phyloP scores from a whole-genome alignment of 768 basidiomycete species.

The Suillus plorans region DNA sequence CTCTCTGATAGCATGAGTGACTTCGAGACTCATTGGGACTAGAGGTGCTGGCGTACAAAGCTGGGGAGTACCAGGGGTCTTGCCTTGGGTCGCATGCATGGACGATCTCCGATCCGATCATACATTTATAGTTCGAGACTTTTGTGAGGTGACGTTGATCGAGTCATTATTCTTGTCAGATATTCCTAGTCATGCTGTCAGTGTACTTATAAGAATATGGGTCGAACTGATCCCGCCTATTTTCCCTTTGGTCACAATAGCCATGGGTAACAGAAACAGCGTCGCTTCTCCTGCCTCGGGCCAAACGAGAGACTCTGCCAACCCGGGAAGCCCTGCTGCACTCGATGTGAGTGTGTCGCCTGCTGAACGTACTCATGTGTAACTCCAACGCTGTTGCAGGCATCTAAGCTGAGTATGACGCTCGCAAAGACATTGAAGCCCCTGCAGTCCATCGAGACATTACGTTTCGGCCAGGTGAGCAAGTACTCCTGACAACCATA shows the following conservation, averaged over 20 bases:
- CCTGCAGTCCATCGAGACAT: slow-evolving; percentile 44
- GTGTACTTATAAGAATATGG: not conserved
- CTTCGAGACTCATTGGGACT: too few species aligned
- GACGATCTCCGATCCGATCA: not conserved
- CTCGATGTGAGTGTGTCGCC: slow-evolving; percentile 21
- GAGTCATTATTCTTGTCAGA: not conserved
- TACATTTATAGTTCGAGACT: not conserved
- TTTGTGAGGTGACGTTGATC: not conserved
- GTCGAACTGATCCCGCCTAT: not conserved
- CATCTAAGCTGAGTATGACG: slow-evolving; percentile 52
- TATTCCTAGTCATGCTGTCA: not conserved
- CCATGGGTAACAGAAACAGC: not conserved
- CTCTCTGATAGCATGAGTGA: not conserved
- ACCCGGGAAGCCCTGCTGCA: not conserved
- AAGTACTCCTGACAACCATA: not conserved
- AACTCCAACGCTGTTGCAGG: slow-evolving; percentile 34
- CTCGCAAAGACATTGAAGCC: slow-evolving; percentile 48
- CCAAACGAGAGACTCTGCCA: not conserved
- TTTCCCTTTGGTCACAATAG: not conserved
- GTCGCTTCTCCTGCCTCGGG: not conserved
- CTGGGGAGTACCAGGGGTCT: not conserved
- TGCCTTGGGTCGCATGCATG: not conserved
- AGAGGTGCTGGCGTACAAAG: not conserved
- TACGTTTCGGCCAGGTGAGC: slow-evolving; percentile 60
- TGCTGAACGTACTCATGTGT: not conserved